These are phyloP conservation scores for Verticillium nubilum DNA, from an alignment of 2,329 filamentous ascomycete genomes.

Conservation along the genomic window DNA sequence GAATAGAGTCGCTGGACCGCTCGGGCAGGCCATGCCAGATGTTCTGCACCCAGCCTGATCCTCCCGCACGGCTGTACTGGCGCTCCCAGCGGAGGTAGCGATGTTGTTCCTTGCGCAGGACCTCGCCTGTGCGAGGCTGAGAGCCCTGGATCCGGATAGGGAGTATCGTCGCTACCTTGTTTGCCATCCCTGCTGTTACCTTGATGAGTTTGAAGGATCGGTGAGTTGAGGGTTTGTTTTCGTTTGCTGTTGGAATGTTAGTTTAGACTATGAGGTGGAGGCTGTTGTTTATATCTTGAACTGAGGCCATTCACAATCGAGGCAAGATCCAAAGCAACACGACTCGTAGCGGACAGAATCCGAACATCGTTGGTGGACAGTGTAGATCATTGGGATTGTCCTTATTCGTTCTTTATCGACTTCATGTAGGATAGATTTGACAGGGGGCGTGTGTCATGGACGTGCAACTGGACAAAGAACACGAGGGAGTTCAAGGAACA, in stretches of 20 bases:
- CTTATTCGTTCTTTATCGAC: not conserved
- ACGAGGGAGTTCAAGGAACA: not conserved
- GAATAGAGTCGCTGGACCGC: not conserved
- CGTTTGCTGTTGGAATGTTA: too few relatives aligned
- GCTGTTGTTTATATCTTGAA: not conserved
- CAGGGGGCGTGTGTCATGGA: not conserved
- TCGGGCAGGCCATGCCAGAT: not conserved
- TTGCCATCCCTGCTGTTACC: not conserved
- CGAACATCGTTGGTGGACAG: not conserved
- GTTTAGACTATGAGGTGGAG: too few relatives aligned
- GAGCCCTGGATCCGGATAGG: not conserved
- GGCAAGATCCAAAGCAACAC: not conserved
- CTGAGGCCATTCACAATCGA: not conserved
- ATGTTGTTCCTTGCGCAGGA: not conserved
- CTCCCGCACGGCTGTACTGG: not conserved
- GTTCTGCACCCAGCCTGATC: not conserved
- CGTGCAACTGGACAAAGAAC: not conserved
- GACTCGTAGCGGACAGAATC: not conserved
- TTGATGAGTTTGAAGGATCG: not conserved
- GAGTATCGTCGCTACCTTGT: not conserved
- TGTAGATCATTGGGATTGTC: not conserved
- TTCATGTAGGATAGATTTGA: not conserved
- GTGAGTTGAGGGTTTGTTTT: too few relatives aligned
- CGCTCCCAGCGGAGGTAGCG: not conserved
- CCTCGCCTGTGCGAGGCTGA: not conserved